Conservation (phyloP, 1,284 basidiomycete species). For the Papiliotrema nemorosa region DNA sequence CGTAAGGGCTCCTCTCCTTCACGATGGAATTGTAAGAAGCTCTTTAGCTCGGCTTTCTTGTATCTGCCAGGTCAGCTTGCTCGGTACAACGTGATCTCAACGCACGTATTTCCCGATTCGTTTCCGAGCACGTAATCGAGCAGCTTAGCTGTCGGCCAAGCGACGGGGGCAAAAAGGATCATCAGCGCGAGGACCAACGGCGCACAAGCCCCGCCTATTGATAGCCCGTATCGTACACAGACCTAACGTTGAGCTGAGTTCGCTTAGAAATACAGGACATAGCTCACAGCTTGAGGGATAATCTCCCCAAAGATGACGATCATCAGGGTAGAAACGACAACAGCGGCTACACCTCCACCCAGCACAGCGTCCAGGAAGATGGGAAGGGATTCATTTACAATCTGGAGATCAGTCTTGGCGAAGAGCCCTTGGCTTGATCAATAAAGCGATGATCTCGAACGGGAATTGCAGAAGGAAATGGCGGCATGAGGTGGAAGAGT, state of each 20-base stretch:
- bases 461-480: no score
- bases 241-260: slow-evolving; percentile 53
- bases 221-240: slow-evolving; percentile 87
- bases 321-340: slow-evolving; percentile 76
- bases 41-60: slow-evolving; percentile 88
- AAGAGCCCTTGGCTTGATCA: not conserved
- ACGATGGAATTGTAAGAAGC: slow-evolving; percentile 84
- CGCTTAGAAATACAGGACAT: not conserved
- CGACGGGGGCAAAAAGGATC: slow-evolving; percentile 68
- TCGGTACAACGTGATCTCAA: not conserved
- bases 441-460: not conserved
- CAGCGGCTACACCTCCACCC: slow-evolving; percentile 75
- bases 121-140: slow-evolving; percentile 74
- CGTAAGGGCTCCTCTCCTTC: slow-evolving; percentile 80
- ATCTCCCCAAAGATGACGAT: slow-evolving; percentile 74
- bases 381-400: slow-evolving; percentile 85
- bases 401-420: slow-evolving; percentile 49
- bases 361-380: slow-evolving; percentile 84
- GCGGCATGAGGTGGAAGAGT: not conserved
- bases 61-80: slow-evolving; percentile 56
- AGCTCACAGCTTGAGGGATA: slow-evolving; percentile 63
- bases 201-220: slow-evolving; percentile 86
- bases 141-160: slow-evolving; percentile 84
- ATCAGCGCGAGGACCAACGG: slow-evolving; percentile 69
- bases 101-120: slow-evolving; percentile 56